Conservation (phyloP, 2,329 filamentous ascomycete genomes). For the Sclerotinia glacialis region DNA sequence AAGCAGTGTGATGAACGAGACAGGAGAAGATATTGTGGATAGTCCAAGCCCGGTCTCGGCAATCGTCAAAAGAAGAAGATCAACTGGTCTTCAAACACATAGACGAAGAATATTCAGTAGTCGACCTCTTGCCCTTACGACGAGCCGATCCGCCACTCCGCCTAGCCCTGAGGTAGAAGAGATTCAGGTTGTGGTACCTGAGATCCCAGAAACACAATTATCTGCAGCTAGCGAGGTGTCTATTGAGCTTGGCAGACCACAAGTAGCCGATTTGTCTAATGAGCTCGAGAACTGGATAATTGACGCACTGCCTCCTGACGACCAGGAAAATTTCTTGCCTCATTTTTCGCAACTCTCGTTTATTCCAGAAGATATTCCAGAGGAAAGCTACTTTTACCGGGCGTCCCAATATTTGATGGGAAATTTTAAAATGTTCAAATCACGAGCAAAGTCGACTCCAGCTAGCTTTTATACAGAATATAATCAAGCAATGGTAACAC, state of each 20-base stretch:
- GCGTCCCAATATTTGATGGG: conserved; percentile 18
- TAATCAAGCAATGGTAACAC: too few relatives aligned
- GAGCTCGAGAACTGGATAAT: not conserved
- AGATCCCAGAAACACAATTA: conserved; percentile 1
- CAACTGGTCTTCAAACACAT: not conserved
- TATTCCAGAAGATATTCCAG: not conserved
- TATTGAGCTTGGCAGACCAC: conserved; percentile 13
- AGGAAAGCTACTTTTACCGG: conserved; percentile 22
- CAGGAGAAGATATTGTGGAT: conserved; percentile 29
- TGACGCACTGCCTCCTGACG: not conserved
- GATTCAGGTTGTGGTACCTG: not conserved
- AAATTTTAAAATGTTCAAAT: not conserved
- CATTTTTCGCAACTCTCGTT: conserved; percentile 19
- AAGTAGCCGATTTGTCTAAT: not conserved
- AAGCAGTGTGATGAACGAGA: conserved; percentile 26
- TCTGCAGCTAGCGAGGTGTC: not conserved
- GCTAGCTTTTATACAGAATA: not conserved
- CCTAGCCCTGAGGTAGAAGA: not conserved
- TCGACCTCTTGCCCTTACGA: conserved; percentile 13
- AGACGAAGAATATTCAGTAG: conserved; percentile 11
- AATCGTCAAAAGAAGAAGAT: conserved; percentile 1
- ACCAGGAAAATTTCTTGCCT: not conserved
- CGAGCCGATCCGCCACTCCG: not conserved
- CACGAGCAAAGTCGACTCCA: conserved; percentile 19
- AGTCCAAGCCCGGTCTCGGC: conserved; percentile 14